Evolutionary conservation across 176 grass and related monocot genomes (phyloP).

Genomic region (Avena insularis): DNA sequence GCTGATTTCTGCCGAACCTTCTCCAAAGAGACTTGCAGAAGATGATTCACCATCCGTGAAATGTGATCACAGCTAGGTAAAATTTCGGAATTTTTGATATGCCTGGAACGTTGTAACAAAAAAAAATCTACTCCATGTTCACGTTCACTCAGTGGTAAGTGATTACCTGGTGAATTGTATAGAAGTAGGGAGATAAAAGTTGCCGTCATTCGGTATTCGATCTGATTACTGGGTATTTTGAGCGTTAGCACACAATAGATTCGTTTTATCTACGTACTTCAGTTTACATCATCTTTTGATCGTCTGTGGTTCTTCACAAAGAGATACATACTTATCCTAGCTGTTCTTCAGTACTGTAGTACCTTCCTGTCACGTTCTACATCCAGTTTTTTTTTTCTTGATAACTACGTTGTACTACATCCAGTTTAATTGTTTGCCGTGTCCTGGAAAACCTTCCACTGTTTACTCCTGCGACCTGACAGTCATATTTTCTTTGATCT

Average conservation of each 20-base stretch:
- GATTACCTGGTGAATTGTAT: not conserved
- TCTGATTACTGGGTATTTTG: not conserved
- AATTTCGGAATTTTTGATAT: too few relatives aligned
- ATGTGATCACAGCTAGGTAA: constrained; percentile 32
- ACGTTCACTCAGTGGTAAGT: not conserved
- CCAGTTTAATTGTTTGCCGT: not conserved
- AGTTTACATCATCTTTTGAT: not conserved
- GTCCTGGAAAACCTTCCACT: not conserved
- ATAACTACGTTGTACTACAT: too few relatives aligned
- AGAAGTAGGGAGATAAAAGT: not conserved
- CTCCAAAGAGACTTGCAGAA: constrained; percentile 42
- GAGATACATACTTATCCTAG: not conserved
- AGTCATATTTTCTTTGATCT: not conserved
- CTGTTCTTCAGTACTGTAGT: not conserved
- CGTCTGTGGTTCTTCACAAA: not conserved
- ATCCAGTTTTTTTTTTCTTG: not conserved
- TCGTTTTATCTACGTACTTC: not conserved
- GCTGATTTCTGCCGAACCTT: constrained; percentile 41
- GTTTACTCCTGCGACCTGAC: not conserved
- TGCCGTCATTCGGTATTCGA: not conserved
- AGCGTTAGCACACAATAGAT: not conserved
- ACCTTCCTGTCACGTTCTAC: not conserved
- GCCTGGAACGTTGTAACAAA: not conserved
- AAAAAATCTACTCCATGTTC: not conserved
- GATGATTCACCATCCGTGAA: constrained; percentile 38